Base-by-base conservation (phyloP, 2,329 filamentous ascomycete species). In the Lasiodiplodia hormozganensis region DNA sequence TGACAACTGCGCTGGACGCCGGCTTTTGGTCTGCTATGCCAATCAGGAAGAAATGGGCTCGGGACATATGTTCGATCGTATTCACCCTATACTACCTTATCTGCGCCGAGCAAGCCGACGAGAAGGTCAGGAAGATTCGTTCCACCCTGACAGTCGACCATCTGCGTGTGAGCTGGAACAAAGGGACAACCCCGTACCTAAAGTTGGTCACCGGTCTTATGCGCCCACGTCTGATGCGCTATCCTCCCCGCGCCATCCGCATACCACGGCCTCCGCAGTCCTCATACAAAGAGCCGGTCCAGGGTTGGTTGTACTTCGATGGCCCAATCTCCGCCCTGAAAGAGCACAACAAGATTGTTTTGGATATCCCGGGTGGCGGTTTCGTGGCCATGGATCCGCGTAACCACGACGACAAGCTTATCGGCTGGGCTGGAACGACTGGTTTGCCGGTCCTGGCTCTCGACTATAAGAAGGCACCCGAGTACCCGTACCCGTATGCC, bases 21-120 rank as follows among this genome's bases (percentile, higher is more conserved):
- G 96, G 96, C 1, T 99, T 97, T 80, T 99, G 96, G 96, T 97
- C 94, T 0, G 96, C 96, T 40, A 99, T 99, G 96, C 91, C 89
- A 74, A 94, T 99, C 71, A 88, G 88, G 68, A 85, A 85, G 58
- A 94, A 92, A 74, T 94, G 92, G 88, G 73, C 97, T 52, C 87
- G 94, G 49, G 94, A 98, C 77, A 77, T 97, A 16, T 88, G 92
- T 11, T 94, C 93, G 76, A 85, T 98, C 23, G 83, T 93, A 57
- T 98, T 97, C 79, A 92, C 92, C 0, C 77, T 91, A 12, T 99
- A 97, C 80, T 99, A 99, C 78, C 85, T 99, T 71, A 87, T 98
- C 66, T 93, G 94, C 16, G 94, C 96, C 0, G 95, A 98, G 79
- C 91, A 93, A 76, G 96, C 96, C 12, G 96, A 98, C 77, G 96